phyloP scores from a whole-genome alignment of 2,329 filamentous ascomycete genomes.

The Metarhizium robertsii region DNA sequence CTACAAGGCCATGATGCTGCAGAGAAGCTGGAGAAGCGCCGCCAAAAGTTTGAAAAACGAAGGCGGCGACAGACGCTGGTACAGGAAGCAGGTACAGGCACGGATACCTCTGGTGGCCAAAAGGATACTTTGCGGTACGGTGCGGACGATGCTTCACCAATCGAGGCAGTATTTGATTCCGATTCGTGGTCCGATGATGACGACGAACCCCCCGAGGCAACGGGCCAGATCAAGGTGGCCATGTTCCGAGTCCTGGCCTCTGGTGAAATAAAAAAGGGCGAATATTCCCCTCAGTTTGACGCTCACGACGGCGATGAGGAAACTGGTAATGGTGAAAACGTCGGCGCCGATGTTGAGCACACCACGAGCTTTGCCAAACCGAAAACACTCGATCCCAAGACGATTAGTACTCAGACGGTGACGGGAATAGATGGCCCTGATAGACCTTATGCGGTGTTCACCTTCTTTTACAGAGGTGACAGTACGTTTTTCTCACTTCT shows the following conservation, averaged over 20 bases:
- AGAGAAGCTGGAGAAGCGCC: slow-evolving; percentile 80
- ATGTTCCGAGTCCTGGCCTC: slow-evolving; percentile 92
- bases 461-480: slow-evolving; percentile 94
- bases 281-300: slow-evolving; percentile 96
- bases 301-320: slow-evolving; percentile 91
- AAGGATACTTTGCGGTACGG: slow-evolving; percentile 69
- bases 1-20: slow-evolving; percentile 88
- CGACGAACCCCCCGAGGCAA: slow-evolving; percentile 85
- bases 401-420: slow-evolving; percentile 98
- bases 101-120: slow-evolving; percentile 27
- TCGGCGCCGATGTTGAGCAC: slow-evolving; percentile 83
- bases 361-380: slow-evolving; percentile 97
- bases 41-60: slow-evolving; percentile 66
- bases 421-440: slow-evolving; percentile 94
- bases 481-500: slow-evolving; percentile 49
- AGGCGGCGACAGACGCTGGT: slow-evolving; percentile 52
- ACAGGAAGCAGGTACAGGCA: slow-evolving; percentile 22
- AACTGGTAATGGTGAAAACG: slow-evolving; percentile 41
- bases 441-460: slow-evolving; percentile 93
- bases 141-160: slow-evolving; percentile 61
- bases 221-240: slow-evolving; percentile 96
- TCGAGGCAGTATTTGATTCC: slow-evolving; percentile 60
- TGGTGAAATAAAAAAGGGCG: slow-evolving; percentile 93
- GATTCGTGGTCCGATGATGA: slow-evolving; percentile 71
- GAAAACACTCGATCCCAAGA: slow-evolving; percentile 90